Conservation (phyloP, 2,329 filamentous ascomycete species). For the Trichophyton mentagrophytes region DNA sequence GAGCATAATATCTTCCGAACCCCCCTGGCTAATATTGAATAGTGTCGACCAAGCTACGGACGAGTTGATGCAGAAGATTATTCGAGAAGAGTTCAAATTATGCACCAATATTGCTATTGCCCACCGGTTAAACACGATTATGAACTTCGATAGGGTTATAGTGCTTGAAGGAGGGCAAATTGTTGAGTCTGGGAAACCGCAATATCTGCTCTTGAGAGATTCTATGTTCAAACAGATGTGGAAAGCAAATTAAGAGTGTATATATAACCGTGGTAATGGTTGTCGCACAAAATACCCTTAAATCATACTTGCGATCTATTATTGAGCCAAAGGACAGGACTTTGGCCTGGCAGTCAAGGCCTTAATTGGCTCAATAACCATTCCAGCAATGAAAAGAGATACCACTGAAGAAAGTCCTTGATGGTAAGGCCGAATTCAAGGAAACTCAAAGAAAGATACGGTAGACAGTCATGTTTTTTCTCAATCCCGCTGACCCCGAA, state of each 20-base stretch:
- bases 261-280: not conserved
- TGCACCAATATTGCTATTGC: conserved; percentile 11
- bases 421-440: too few relatives aligned
- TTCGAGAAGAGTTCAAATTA: conserved; percentile 6
- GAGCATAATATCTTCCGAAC: not conserved
- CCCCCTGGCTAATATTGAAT: not conserved
- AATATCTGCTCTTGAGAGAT: not conserved
- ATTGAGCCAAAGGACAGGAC: not conserved
- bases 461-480: too few relatives aligned
- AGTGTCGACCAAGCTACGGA: conserved; percentile 9
- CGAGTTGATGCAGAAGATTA: conserved; percentile 8
- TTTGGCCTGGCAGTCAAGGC: too few relatives aligned
- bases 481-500: too few relatives aligned
- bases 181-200: not conserved
- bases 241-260: not conserved
- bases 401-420: not conserved
- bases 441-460: too few relatives aligned
- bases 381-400: not conserved
- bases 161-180: not conserved
- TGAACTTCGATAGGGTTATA: not conserved
- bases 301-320: not conserved
- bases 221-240: not conserved
- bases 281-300: not conserved
- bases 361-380: not conserved
- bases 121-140: not conserved